Evolutionary conservation across 2,329 filamentous ascomycete species (phyloP).

Genomic region (Ophiosphaerella korrae): DNA sequence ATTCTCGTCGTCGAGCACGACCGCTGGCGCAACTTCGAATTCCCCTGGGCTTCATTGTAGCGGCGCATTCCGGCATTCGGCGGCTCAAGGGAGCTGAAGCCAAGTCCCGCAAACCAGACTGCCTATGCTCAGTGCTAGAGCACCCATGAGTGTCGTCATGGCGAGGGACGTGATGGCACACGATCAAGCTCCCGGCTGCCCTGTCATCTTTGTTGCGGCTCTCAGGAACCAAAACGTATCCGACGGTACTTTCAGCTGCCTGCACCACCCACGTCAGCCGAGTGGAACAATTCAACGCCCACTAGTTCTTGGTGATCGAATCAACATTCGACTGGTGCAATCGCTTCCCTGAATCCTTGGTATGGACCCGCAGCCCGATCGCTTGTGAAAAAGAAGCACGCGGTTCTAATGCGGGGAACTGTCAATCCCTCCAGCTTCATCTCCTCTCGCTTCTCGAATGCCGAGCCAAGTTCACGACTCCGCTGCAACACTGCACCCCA

Average conservation of each 20-base stretch:
- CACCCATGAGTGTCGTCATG: conserved; percentile 24
- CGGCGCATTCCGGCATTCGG: conserved; percentile 34
- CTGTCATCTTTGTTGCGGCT: conserved; percentile 4
- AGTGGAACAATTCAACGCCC: conserved; percentile 31
- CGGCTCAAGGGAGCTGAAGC: conserved; percentile 24
- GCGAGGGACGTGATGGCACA: conserved; percentile 29
- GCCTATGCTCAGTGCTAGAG: conserved; percentile 1
- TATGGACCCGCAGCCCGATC: conserved; percentile 31
- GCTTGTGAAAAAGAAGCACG: conserved; percentile 39
- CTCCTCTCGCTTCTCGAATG: conserved; percentile 40
- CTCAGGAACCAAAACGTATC: conserved; percentile 6
- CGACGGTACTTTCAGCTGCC: neutral
- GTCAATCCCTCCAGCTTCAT: conserved; percentile 33
- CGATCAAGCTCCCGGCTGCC: conserved; percentile 19
- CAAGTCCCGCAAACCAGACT: conserved; percentile 17
- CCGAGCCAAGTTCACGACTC: conserved; percentile 38
- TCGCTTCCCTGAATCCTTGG: conserved; percentile 33
- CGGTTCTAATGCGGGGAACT: conserved; percentile 45
- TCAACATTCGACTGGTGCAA: conserved; percentile 28
- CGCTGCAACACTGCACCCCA: conserved; percentile 35
- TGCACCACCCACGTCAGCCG: conserved; percentile 21
- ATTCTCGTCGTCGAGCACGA: conserved; percentile 21
- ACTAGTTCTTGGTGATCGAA: conserved; percentile 29
- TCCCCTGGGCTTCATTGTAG: conserved; percentile 17
- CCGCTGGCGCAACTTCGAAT: conserved; percentile 11